Conservation (phyloP, 345 rosid species). For the Erysimum cheiranthoides region DNA sequence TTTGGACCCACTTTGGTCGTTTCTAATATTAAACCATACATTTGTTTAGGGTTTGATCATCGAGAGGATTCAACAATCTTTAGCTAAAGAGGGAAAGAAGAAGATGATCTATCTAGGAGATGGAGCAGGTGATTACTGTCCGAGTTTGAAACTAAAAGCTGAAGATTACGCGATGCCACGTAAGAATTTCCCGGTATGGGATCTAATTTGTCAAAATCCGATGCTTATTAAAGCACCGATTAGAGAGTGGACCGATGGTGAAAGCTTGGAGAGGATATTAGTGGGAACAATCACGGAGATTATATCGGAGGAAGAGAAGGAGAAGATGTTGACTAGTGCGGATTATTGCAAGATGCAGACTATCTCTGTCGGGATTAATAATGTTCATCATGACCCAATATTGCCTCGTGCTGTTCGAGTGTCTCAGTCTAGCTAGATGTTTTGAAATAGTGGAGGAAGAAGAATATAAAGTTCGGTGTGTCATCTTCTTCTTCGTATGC, state of each 20-base stretch:
- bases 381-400: slow-evolving; percentile 35
- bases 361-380: slow-evolving; percentile 34
- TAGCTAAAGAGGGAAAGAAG: slow-evolving; percentile 57
- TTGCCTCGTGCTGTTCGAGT: slow-evolving; percentile 42
- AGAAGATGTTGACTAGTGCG: slow-evolving; percentile 22
- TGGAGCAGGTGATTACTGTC: slow-evolving; percentile 87
- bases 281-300: slow-evolving; percentile 48
- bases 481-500: slow-evolving; percentile 5
- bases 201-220: slow-evolving; percentile 62
- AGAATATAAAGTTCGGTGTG: neutral
- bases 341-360: slow-evolving; percentile 43
- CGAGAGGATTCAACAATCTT: slow-evolving; percentile 69
- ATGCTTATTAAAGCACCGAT: slow-evolving; percentile 63
- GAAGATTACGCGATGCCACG: slow-evolving; percentile 80
- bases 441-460: neutral
- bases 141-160: slow-evolving; percentile 65
- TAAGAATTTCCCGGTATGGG: slow-evolving; percentile 86
- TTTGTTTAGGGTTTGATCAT: slow-evolving; percentile 59
- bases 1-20: slow-evolving; percentile 24
- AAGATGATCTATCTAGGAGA: slow-evolving; percentile 80
- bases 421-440: slow-evolving; percentile 37
- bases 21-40: neutral
- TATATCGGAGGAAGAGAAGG: slow-evolving; percentile 38
- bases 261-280: slow-evolving; percentile 57
- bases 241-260: slow-evolving; percentile 79